Conservation (phyloP, 148 eudicot genomes). For the Camellia japonica region DNA sequence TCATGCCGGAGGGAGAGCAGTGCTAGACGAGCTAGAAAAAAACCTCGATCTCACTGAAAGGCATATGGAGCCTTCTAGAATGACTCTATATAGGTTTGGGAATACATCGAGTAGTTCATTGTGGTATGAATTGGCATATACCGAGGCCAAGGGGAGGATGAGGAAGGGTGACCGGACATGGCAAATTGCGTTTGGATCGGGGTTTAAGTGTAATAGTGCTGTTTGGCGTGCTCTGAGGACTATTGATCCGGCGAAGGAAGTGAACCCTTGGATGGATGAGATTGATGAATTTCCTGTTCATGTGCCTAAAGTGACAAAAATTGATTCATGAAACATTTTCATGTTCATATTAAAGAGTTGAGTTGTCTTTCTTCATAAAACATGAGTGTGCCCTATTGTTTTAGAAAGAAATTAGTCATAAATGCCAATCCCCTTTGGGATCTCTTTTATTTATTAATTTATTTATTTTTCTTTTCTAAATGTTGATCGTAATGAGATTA, state of each 20-base stretch:
- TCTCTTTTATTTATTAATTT: too few relatives aligned
- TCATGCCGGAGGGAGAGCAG: conserved; percentile 41
- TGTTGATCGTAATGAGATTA: not conserved
- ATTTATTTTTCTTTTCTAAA: not conserved
- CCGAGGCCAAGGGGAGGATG: conserved; percentile 46
- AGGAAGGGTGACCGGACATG: conserved; percentile 36
- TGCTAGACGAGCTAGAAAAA: conserved; percentile 40
- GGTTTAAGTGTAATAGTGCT: conserved; percentile 46
- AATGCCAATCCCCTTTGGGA: not conserved
- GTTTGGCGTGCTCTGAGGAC: conserved; percentile 41
- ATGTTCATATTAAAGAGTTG: not conserved
- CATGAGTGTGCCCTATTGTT: not conserved
- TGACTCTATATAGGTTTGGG: conserved; percentile 41
- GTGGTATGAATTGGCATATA: conserved; percentile 43
- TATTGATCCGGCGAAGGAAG: conserved; percentile 35
- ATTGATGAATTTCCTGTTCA: conserved; percentile 42
- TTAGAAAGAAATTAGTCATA: not conserved
- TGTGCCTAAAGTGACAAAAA: conserved; percentile 26
- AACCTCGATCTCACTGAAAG: conserved; percentile 31
- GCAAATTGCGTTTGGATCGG: conserved; percentile 51
- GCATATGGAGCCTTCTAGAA: conserved; percentile 50
- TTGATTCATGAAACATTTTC: not conserved
- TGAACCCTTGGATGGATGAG: conserved; percentile 44
- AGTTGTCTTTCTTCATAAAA: not conserved
- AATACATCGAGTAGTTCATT: conserved; percentile 48